These are phyloP conservation scores for Gracilaria vermiculophylla DNA, from an alignment of 23 red algal genomes.

Conservation along the genomic window DNA sequence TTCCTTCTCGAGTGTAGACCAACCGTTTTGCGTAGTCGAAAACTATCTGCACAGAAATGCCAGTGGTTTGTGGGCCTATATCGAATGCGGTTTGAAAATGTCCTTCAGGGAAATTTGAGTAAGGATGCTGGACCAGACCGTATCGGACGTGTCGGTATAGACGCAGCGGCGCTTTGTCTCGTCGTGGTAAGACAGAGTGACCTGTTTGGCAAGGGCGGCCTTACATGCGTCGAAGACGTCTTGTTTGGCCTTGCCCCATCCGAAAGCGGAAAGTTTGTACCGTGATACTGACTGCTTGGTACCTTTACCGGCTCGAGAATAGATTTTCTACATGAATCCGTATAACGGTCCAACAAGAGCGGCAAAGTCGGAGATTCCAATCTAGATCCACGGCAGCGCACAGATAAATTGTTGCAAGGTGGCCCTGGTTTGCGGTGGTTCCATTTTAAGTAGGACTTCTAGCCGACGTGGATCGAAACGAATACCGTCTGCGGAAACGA, in stretches of 20 bases:
- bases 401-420: constrained; percentile 3
- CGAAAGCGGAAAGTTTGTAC: not conserved
- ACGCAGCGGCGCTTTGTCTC: constrained; percentile 11
- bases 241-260: not conserved
- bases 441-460: not conserved
- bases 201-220: not conserved
- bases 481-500: constrained; percentile 4
- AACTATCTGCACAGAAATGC: constrained; percentile 3
- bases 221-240: not conserved
- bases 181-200: constrained; percentile 6
- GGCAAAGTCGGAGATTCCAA: constrained; percentile 8
- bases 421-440: constrained; percentile 25
- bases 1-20: constrained; percentile 31
- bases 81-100: not conserved
- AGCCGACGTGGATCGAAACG: constrained; percentile 1
- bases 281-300: constrained; percentile 10
- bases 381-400: not conserved
- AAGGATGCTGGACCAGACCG: not conserved
- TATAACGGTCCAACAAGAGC: not conserved
- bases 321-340: not conserved
- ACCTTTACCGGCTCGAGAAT: not conserved
- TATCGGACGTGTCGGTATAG: constrained; percentile 20
- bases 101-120: not conserved
- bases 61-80: constrained; percentile 10
- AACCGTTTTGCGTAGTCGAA: not conserved